These are phyloP conservation scores for Calocybe cyanea DNA, from an alignment of 768 basidiomycete species.

Conservation along the genomic window DNA sequence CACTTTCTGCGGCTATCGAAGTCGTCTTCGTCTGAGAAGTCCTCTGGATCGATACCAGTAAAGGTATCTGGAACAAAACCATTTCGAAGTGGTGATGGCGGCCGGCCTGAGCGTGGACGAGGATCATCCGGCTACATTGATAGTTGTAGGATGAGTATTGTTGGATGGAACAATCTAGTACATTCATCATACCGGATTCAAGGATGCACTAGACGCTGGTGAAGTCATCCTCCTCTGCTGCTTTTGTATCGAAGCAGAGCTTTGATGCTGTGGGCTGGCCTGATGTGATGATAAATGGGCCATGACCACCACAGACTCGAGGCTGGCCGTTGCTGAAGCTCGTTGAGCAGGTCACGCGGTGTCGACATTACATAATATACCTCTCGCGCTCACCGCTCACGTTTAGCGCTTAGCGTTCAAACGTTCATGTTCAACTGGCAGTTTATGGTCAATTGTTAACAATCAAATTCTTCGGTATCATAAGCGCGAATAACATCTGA, in stretches of 20 bases:
- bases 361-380: too few species aligned
- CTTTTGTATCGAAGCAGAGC: slow-evolving; percentile 9
- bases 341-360: too few species aligned
- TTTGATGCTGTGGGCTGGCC: slow-evolving; percentile 17
- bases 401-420: too few species aligned
- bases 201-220: slow-evolving; percentile 18
- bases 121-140: slow-evolving; percentile 36
- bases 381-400: too few species aligned
- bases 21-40: slow-evolving; percentile 38
- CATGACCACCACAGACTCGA: slow-evolving; percentile 14
- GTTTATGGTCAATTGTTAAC: too few species aligned
- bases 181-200: slow-evolving; percentile 15
- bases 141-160: background rate
- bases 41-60: slow-evolving; percentile 54
- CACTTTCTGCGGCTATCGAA: slow-evolving; percentile 21
- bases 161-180: background rate
- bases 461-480: too few species aligned
- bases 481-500: too few species aligned
- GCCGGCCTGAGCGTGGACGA: slow-evolving; percentile 40
- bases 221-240: slow-evolving; percentile 26
- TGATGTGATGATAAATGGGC: slow-evolving; percentile 17
- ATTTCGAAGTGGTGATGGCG: slow-evolving; percentile 73
- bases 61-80: slow-evolving; percentile 52
- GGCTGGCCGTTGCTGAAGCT: background rate
- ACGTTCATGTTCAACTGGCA: too few species aligned